Evolutionary conservation across 2,329 filamentous ascomycete species (phyloP).

Genomic region (Aspergillus awamori): DNA sequence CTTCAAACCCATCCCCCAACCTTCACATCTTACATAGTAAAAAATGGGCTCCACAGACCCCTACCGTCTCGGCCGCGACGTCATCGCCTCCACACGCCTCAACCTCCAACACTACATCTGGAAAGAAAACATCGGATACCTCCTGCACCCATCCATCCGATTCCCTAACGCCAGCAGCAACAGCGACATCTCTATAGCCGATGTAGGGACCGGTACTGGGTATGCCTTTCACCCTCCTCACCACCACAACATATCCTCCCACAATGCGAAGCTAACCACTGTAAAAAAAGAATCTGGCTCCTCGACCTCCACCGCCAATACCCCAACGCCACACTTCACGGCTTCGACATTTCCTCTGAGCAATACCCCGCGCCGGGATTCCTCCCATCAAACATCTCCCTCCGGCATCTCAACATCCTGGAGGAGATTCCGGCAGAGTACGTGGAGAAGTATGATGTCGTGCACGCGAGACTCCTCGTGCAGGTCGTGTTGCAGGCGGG

Average conservation of each 20-base stretch:
- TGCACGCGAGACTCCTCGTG: conserved; percentile 22
- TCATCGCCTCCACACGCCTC: background rate
- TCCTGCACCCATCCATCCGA: conserved; percentile 5
- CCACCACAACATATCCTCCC: too few relatives aligned
- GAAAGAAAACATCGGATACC: conserved; percentile 8
- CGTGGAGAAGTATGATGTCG: conserved; percentile 26
- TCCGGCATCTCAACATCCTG: conserved; percentile 20
- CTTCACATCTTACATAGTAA: too few relatives aligned
- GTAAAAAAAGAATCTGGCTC: conserved; percentile 13
- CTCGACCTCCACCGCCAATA: conserved; percentile 9
- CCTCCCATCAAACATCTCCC: conserved; percentile 14
- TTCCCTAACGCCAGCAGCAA: background rate
- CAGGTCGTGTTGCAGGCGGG: background rate
- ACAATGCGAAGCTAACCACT: background rate
- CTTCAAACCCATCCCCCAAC: background rate
- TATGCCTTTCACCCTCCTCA: background rate
- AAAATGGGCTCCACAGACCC: background rate
- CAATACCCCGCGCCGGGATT: conserved; percentile 13
- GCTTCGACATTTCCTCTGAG: conserved; percentile 19
- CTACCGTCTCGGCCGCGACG: background rate
- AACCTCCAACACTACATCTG: conserved; percentile 9
- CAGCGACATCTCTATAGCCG: conserved; percentile 18
- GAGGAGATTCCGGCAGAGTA: conserved; percentile 19
- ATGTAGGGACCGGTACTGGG: conserved; percentile 25
- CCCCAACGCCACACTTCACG: conserved; percentile 17